Evolutionary conservation across 257 asterid species (phyloP).

Genomic region (Eustoma russellianum): DNA sequence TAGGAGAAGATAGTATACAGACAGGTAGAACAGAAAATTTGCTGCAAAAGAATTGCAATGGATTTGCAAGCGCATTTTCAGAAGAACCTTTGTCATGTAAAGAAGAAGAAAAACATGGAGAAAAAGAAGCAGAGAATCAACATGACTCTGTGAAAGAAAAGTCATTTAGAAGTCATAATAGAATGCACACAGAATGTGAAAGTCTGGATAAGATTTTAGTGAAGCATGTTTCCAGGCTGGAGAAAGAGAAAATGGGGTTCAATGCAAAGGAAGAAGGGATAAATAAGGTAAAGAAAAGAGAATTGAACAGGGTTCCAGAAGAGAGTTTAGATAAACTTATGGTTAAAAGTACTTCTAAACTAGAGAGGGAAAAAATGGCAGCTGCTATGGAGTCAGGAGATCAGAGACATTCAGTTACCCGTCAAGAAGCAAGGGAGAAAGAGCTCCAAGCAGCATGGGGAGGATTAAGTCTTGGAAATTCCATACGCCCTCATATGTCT

Average conservation of each 20-base stretch:
- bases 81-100: neutral
- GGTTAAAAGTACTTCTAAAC: conserved; percentile 50
- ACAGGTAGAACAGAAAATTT: neutral
- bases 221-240: conserved; percentile 76
- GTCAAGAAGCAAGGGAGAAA: conserved; percentile 61
- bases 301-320: conserved; percentile 19
- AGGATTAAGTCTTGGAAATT: conserved; percentile 82
- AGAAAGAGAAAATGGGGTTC: conserved; percentile 46
- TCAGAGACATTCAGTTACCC: conserved; percentile 32
- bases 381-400: conserved; percentile 23
- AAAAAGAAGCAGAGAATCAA: conserved; percentile 9
- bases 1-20: neutral
- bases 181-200: conserved; percentile 22
- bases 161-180: conserved; percentile 12
- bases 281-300: conserved; percentile 25
- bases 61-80: conserved; percentile 6
- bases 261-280: conserved; percentile 28
- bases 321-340: conserved; percentile 64
- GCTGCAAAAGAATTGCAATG: neutral
- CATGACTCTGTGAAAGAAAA: conserved; percentile 17
- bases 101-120: conserved; percentile 4
- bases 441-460: conserved; percentile 88
- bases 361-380: conserved; percentile 53
- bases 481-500: conserved; percentile 72
- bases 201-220: conserved; percentile 64